phyloP scores from a whole-genome alignment of 169 alveolate genomes.

The Plasmodium coatneyi region DNA sequence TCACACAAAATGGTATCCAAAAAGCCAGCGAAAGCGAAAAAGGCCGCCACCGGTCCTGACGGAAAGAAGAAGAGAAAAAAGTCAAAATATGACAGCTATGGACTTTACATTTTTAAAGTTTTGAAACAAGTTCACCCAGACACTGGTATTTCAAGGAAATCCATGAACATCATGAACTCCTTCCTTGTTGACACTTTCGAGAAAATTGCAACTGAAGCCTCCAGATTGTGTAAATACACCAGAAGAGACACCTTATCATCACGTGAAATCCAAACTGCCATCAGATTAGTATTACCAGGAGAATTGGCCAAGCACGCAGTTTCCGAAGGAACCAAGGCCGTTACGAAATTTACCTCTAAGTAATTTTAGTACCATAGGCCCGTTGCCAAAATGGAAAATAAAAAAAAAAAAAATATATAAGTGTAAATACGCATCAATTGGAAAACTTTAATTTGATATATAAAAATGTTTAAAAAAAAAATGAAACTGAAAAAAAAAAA shows the following conservation, averaged over 20 bases:
- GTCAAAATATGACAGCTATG: conserved; percentile 79
- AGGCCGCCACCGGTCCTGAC: conserved; percentile 80
- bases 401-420: background rate
- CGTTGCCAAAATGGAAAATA: background rate
- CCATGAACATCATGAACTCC: conserved; percentile 97
- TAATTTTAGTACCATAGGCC: conserved; percentile 73
- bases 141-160: conserved; percentile 96
- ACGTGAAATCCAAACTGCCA: conserved; percentile 99
- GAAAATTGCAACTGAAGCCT: conserved; percentile 96
- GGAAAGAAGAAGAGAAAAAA: conserved; percentile 70
- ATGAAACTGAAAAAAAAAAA: background rate
- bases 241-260: conserved; percentile 96
- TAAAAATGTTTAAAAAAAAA: background rate
- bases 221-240: conserved; percentile 95
- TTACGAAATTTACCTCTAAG: conserved; percentile 96
- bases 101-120: conserved; percentile 92
- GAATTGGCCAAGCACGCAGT: conserved; percentile 99
- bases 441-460: background rate
- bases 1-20: conserved; percentile 64
- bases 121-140: conserved; percentile 98
- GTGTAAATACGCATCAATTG: background rate
- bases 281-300: conserved; percentile 99
- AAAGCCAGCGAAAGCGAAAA: conserved; percentile 68
- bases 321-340: conserved; percentile 99
- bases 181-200: conserved; percentile 97